Evolutionary conservation across 768 basidiomycete genomes (phyloP), one percentile per base, ranked within the genome.

Genomic region (Pisolithus marmoratus): DNA sequence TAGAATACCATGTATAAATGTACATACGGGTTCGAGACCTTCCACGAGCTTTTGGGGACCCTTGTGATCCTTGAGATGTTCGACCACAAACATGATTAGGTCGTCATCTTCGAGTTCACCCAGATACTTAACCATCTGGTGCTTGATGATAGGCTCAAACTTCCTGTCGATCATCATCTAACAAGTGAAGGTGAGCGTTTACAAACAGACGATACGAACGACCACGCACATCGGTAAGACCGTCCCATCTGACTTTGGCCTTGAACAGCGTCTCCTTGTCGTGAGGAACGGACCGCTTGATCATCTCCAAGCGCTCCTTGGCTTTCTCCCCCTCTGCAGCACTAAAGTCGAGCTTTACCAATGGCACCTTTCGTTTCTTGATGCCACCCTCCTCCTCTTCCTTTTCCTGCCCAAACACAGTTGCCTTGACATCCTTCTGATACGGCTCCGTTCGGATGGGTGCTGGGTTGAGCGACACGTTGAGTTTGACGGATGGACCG

Each of bases 41-140:
- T 95, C 94, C 9, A 92, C 81, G 2, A 97, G 76, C 63, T 91
- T 93, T 50, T 79, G 78, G 0, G 93, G 89, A 17, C 81, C 74
- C 62, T 94, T 94, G 64, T 90, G 88, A 58, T 95, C 94, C 66
- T 90, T 90, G 43, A 96, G 72, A 65, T 95, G 92, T 66, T 96
- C 94, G 12, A 95, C 72, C 8, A 90, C 91, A 65, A 93, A 96
- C 82, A 95, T 90, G 51, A 93, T 85, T 54, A 96, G 77, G 63
- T 97, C 94, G 55, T 94, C 90, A 62, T 95, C 94, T 54, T 94
- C 90, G 62, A 93, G 78, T 62, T 94, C 92, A 53, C 93, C 94
- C 12, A 97, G 81, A 61, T 89, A 91, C 65, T 88, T 87, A 34
- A 80, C 77, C 83, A 97, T 92, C 58, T 87, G 77, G 8, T 81